Conservation (phyloP, 169 alveolate species). For the Amoebophrya sp. region DNA sequence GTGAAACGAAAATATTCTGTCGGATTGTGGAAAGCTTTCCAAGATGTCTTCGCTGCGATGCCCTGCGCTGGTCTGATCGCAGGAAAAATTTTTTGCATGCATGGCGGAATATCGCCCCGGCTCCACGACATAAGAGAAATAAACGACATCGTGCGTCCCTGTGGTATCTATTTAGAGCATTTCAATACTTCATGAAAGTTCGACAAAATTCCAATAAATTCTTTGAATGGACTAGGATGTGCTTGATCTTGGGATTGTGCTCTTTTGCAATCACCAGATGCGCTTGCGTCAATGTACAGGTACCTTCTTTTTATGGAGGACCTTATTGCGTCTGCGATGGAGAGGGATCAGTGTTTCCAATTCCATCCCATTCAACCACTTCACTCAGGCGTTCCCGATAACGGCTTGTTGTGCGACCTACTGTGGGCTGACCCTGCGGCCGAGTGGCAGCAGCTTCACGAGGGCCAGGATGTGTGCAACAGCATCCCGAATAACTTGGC, state of each 20-base stretch:
- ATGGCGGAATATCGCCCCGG: conserved; percentile 67
- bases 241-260: too few relatives aligned
- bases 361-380: too few relatives aligned
- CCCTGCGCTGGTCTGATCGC: conserved; percentile 56
- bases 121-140: conserved; percentile 58
- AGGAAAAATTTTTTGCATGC: conserved; percentile 62
- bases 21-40: conserved; percentile 65
- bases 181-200: too few relatives aligned
- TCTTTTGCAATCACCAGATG: too few relatives aligned
- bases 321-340: too few relatives aligned
- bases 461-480: background rate
- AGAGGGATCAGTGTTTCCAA: too few relatives aligned
- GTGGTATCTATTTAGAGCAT: too few relatives aligned
- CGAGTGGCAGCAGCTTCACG: background rate
- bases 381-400: conserved; percentile 92
- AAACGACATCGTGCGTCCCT: conserved; percentile 60
- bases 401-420: conserved; percentile 96
- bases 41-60: conserved; percentile 63
- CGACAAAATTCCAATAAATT: too few relatives aligned
- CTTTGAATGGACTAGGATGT: too few relatives aligned
- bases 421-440: conserved; percentile 98
- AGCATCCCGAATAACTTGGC: background rate
- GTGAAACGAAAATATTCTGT: conserved; percentile 58
- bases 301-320: too few relatives aligned
- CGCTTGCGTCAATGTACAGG: too few relatives aligned